Evolutionary conservation across 2,329 filamentous ascomycete species (phyloP), one percentile per base, ranked within the genome.

Genomic region (Colletotrichum tropicicola): DNA sequence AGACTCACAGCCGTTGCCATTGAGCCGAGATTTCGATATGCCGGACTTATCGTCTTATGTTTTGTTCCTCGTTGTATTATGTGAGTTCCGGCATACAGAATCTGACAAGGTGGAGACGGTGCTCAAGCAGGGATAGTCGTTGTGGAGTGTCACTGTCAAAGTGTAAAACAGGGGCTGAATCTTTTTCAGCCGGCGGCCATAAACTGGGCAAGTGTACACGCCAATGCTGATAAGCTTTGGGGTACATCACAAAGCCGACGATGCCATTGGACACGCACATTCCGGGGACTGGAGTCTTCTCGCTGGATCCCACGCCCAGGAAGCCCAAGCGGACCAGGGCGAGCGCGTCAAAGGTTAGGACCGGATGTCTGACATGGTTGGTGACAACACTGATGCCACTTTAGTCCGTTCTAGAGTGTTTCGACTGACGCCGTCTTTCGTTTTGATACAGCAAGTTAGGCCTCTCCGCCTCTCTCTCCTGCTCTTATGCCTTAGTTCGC

Each of bases 281-380:
- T 28, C 60, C 60, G 25, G 60, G 60, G 6, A 60, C 60, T 10
- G 60, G 55, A 47, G 60, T 64, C 47, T 64, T 64, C 48, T 48
- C 60, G 10, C 21, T 60, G 25, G 56, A 23, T 13, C 60, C 55
- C 27, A n/a, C 25, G 48, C 47, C 25, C 4, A 47, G 28, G 41
- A 64, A 54, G 23, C 59, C 52, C 21, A 66, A 66, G 32, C 48
- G 54, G 9, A 65, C 62, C 13, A 41, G 62, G 39, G 57, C 62
- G 32, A 59, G 41, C 41, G 43, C 57, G 21, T 56, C 55, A 52
- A 68, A 66, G 62, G 61, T 66, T 27, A 60, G 61, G 52, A 68
- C 65, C 12, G 65, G 65, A 27, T 68, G 62, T 27, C 25, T 62
- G 21, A 68, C 65, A 56, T 68, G 65, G 62, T 64, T 64, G 43